These are phyloP conservation scores for Malania oleifera DNA, from an alignment of 164 flowering plant genomes.

Conservation along the genomic window DNA sequence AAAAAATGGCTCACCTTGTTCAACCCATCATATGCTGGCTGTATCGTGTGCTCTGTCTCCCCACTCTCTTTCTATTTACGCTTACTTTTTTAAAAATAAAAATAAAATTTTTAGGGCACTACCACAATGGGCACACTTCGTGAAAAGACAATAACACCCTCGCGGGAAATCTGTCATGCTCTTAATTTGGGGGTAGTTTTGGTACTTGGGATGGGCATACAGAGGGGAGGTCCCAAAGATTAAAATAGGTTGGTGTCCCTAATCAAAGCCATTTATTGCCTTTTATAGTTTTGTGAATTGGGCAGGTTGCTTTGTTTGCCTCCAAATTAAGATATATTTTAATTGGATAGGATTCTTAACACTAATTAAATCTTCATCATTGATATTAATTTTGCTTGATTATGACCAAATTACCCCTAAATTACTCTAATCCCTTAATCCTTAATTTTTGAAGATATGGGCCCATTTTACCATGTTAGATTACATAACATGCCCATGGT, in stretches of 20 bases:
- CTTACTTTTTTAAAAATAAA: background rate
- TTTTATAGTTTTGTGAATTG: conserved; percentile 17
- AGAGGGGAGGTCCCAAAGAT: background rate
- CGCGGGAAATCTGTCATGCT: background rate
- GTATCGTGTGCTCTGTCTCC: background rate
- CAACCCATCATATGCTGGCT: conserved; percentile 21
- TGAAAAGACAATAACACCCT: conserved; percentile 9
- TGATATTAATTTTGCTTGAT: conserved; percentile 2
- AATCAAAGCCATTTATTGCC: conserved; percentile 12
- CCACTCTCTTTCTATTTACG: conserved; percentile 1
- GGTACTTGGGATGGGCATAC: background rate
- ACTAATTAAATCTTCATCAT: conserved; percentile 5
- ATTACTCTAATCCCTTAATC: background rate
- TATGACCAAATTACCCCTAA: too few species aligned
- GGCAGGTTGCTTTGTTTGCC: too few species aligned
- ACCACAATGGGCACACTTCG: background rate
- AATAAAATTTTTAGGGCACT: background rate
- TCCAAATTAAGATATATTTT: conserved; percentile 1
- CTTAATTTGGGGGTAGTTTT: conserved; percentile 5
- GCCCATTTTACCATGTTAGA: background rate
- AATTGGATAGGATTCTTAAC: conserved; percentile 13
- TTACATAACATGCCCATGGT: background rate
- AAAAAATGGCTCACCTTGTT: conserved; percentile 24
- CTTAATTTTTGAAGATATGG: background rate
- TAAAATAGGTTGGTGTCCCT: conserved; percentile 8